Evolutionary conservation across 805 yeast species (phyloP).

Genomic region (Wickerhamiella lipophila): DNA sequence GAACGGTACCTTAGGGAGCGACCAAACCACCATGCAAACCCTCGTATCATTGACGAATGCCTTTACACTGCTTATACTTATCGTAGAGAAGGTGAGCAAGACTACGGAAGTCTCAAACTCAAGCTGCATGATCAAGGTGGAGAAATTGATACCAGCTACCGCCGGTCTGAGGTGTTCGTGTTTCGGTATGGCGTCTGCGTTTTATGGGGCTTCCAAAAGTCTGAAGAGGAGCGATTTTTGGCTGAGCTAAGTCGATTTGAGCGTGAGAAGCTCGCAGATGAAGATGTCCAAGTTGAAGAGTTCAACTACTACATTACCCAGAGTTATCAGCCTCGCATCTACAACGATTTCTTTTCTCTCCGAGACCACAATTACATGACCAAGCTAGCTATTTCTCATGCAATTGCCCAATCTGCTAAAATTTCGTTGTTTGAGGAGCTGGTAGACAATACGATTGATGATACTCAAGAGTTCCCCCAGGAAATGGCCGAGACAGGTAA

Average conservation of each 20-base stretch:
- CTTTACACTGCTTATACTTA: slow-evolving; percentile 75
- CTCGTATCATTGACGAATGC: slow-evolving; percentile 88
- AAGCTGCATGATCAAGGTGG: slow-evolving; percentile 85
- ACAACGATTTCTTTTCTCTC: slow-evolving; percentile 87
- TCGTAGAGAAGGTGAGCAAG: slow-evolving; percentile 24
- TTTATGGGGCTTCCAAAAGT: slow-evolving; percentile 83
- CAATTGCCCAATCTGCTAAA: slow-evolving; percentile 89
- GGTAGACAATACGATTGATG: slow-evolving; percentile 93
- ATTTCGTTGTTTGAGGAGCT: slow-evolving; percentile 90
- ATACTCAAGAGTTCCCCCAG: slow-evolving; percentile 92
- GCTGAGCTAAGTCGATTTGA: slow-evolving; percentile 79
- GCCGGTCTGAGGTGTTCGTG: slow-evolving; percentile 74
- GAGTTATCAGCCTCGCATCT: slow-evolving; percentile 89
- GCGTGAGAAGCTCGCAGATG: slow-evolving; percentile 77
- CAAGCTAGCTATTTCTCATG: slow-evolving; percentile 87
- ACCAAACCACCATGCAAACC: slow-evolving; percentile 41
- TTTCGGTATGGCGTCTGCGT: slow-evolving; percentile 97
- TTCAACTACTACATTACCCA: slow-evolving; percentile 89
- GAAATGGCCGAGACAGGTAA: slow-evolving; percentile 91
- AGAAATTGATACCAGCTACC: slow-evolving; percentile 80
- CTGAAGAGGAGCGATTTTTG: slow-evolving; percentile 72
- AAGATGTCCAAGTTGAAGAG: slow-evolving; percentile 88
- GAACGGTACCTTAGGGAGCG: slow-evolving; percentile 75
- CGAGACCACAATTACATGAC: slow-evolving; percentile 84
- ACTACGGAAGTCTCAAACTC: slow-evolving; percentile 31